phyloP scores from a whole-genome alignment of 768 basidiomycete species.

The Hericium coralloides region DNA sequence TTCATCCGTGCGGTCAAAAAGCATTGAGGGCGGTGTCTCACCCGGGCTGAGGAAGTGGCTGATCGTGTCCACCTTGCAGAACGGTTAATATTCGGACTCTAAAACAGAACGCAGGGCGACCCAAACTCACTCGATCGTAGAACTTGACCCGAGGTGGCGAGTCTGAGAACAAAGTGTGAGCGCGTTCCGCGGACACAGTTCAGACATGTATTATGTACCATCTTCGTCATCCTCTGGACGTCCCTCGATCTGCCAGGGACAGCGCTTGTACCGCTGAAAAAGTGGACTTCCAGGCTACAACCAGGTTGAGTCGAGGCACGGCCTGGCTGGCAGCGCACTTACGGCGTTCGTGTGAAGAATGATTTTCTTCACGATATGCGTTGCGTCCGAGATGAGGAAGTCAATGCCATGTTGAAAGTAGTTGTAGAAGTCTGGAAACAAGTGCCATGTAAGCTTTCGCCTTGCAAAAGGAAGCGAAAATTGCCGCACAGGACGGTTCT shows the following conservation, averaged over 20 bases:
- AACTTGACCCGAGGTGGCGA: constrained; percentile 68
- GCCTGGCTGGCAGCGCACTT: constrained; percentile 18
- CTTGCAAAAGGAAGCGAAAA: neutral
- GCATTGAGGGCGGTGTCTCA: constrained; percentile 74
- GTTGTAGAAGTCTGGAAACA: constrained; percentile 71
- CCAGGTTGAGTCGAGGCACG: neutral
- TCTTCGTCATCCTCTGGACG: constrained; percentile 78
- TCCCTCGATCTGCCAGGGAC: constrained; percentile 83
- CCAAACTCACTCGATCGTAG: constrained; percentile 47
- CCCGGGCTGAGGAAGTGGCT: constrained; percentile 68
- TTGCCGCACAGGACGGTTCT: constrained; percentile 39
- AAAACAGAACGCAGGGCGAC: neutral
- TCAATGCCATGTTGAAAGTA: constrained; percentile 91
- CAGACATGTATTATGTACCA: constrained; percentile 35
- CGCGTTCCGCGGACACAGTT: neutral
- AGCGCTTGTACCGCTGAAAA: constrained; percentile 88
- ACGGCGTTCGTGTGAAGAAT: constrained; percentile 85
- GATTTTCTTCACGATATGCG: constrained; percentile 75
- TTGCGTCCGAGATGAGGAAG: constrained; percentile 65
- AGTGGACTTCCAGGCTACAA: constrained; percentile 75
- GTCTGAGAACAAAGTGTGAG: constrained; percentile 32
- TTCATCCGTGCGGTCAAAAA: constrained; percentile 69
- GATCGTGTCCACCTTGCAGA: constrained; percentile 60
- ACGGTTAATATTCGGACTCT: neutral
- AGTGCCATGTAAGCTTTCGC: neutral